A percentile compares a stretch with the other conserved stretches of the same genome.
Conservation (phyloP, 192 early-diverging fungal species). For the Coemansia sp. region DNA sequence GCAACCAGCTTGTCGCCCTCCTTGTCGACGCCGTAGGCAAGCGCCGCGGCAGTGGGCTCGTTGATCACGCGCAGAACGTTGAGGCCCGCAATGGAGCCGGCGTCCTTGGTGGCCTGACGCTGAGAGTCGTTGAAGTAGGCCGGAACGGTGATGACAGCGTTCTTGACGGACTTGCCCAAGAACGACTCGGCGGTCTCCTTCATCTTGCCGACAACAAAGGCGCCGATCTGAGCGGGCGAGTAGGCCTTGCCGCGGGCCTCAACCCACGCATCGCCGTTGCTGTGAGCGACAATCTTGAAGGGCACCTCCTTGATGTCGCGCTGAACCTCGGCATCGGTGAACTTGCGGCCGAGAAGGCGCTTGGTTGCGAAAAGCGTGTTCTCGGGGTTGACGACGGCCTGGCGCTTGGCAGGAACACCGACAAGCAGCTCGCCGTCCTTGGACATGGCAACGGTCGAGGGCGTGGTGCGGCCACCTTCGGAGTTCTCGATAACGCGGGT, state of each 20-base stretch:
- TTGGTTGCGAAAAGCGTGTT: slow-evolving; percentile 99
- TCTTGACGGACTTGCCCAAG: slow-evolving; percentile 73
- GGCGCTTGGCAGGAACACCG: slow-evolving; percentile 98
- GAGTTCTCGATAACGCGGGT: slow-evolving; percentile 98
- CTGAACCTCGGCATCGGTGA: slow-evolving; percentile 90
- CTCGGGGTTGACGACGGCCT: slow-evolving; percentile 95
- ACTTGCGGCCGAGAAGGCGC: slow-evolving; percentile 95
- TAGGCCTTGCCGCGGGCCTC: slow-evolving; percentile 90
- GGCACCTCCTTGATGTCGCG: slow-evolving; percentile 99
- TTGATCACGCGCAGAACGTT: slow-evolving; percentile 99
- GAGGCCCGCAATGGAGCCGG: slow-evolving; percentile 91
- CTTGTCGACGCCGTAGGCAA: slow-evolving; percentile 99
- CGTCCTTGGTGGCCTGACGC: slow-evolving; percentile 99
- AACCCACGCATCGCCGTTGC: slow-evolving; percentile 97
- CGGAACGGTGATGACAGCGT: slow-evolving; percentile 97
- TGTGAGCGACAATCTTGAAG: slow-evolving; percentile 91
- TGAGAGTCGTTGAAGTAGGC: slow-evolving; percentile 99
- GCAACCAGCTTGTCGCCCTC: slow-evolving; percentile 93
- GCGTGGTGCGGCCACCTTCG: slow-evolving; percentile 98
- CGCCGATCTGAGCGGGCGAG: slow-evolving; percentile 94
- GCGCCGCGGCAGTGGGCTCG: slow-evolving; percentile 98
- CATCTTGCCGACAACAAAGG: slow-evolving; percentile 98
- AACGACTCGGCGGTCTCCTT: slow-evolving; percentile 93
- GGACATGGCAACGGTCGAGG: slow-evolving; percentile 95
- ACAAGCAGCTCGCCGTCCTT: slow-evolving; percentile 97